Conservation (phyloP, 768 basidiomycete species). For the Grammothele lineata region DNA sequence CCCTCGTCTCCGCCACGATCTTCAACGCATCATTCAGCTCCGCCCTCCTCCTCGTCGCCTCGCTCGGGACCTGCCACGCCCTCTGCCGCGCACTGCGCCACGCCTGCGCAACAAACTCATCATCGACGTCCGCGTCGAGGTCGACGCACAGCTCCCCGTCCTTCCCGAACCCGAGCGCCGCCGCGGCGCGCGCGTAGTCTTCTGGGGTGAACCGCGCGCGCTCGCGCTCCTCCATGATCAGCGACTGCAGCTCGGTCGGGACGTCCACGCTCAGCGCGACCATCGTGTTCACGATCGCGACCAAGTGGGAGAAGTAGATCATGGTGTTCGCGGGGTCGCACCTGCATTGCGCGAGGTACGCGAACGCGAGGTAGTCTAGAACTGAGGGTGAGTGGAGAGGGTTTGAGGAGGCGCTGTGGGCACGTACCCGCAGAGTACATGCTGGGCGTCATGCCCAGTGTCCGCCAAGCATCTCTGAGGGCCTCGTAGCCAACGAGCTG, state of each 20-base stretch:
- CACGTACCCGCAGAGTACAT: constrained; percentile 61
- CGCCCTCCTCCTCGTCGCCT: constrained; percentile 44
- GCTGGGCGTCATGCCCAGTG: constrained; percentile 62
- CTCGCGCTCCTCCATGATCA: constrained; percentile 57
- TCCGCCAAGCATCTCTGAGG: constrained; percentile 37
- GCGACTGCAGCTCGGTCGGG: constrained; percentile 46
- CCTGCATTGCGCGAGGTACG: constrained; percentile 75
- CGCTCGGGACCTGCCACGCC: constrained; percentile 44
- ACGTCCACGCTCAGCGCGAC: constrained; percentile 44
- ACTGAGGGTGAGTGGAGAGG: no score
- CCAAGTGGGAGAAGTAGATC: constrained; percentile 59
- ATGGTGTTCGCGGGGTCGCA: constrained; percentile 68
- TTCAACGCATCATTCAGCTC: constrained; percentile 66
- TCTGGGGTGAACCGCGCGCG: constrained; percentile 59
- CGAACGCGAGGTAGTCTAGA: constrained; percentile 70
- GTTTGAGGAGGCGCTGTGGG: constrained; percentile 8
- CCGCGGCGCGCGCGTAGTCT: constrained; percentile 47
- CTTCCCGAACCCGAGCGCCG: constrained; percentile 61
- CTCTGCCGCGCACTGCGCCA: constrained; percentile 58
- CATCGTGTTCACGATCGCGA: constrained; percentile 45
- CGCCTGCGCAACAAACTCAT: constrained; percentile 65
- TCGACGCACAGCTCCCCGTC: constrained; percentile 58
- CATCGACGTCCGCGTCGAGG: constrained; percentile 65
- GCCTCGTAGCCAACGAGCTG: constrained; percentile 38
- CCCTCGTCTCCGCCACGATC: constrained; percentile 60